A percentile compares a stretch with the other conserved stretches of the same genome.
phyloP scores from a whole-genome alignment of 192 early-diverging fungal genomes.

The Backusella psychrophila region DNA sequence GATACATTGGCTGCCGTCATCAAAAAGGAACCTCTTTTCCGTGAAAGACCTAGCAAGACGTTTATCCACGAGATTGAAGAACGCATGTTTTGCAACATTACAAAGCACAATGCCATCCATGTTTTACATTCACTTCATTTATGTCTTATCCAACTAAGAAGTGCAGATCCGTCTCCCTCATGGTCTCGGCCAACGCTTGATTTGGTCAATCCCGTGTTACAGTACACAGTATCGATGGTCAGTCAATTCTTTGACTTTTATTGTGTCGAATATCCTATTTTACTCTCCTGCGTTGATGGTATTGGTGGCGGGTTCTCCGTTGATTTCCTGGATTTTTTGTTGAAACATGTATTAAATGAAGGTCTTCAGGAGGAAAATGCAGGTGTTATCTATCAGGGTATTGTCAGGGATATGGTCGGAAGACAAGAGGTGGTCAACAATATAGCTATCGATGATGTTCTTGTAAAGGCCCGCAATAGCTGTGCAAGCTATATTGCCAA shows the following conservation, averaged over 20 bases:
- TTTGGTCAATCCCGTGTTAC: slow-evolving; percentile 25
- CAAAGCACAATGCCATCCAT: slow-evolving; percentile 30
- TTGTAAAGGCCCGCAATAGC: slow-evolving; percentile 13
- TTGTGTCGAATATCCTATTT: slow-evolving; percentile 34
- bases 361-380: slow-evolving; percentile 30
- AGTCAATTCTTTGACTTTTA: slow-evolving; percentile 29
- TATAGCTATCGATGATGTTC: slow-evolving; percentile 28
- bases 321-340: slow-evolving; percentile 35
- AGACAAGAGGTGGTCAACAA: slow-evolving; percentile 38
- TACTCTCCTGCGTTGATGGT: slow-evolving; percentile 38
- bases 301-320: slow-evolving; percentile 34
- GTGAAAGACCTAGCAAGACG: not conserved
- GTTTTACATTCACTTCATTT: slow-evolving; percentile 31
- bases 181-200: slow-evolving; percentile 30
- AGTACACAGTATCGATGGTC: slow-evolving; percentile 18
- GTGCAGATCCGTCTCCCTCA: slow-evolving; percentile 19
- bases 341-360: slow-evolving; percentile 23
- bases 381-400: slow-evolving; percentile 29
- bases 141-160: slow-evolving; percentile 27
- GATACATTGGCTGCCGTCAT: not conserved
- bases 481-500: slow-evolving; percentile 24
- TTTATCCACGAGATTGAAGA: slow-evolving; percentile 16
- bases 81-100: slow-evolving; percentile 17
- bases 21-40: not conserved
- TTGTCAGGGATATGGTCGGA: slow-evolving; percentile 32